phyloP scores from a whole-genome alignment of 2,329 filamentous ascomycete genomes.

The Fusarium sp. region DNA sequence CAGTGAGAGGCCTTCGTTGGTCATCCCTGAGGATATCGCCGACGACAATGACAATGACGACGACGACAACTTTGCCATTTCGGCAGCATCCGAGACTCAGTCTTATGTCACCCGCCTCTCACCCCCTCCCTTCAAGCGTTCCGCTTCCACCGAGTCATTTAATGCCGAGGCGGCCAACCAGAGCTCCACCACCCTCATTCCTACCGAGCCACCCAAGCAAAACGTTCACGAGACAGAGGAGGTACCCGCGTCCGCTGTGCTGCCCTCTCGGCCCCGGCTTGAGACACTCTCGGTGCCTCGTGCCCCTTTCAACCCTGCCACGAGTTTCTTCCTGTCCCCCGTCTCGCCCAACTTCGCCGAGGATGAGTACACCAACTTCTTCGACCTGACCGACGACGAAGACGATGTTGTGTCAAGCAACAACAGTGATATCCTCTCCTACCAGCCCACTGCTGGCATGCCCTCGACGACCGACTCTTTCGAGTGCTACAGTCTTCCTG shows the following conservation, averaged over 20 bases:
- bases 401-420: conserved; percentile 53
- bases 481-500: conserved; percentile 62
- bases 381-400: conserved; percentile 60
- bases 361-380: conserved; percentile 59
- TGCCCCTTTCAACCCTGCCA: conserved; percentile 46
- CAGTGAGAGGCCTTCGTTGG: conserved; percentile 47
- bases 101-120: conserved; percentile 62
- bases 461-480: conserved; percentile 39
- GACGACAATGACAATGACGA: conserved; percentile 63
- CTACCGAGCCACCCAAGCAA: conserved; percentile 29
- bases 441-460: conserved; percentile 36
- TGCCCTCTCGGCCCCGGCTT: conserved; percentile 37
- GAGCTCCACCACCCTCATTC: conserved; percentile 42
- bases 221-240: conserved; percentile 18
- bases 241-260: conserved; percentile 34
- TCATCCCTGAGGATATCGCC: conserved; percentile 52
- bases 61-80: conserved; percentile 72
- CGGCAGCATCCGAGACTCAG: conserved; percentile 59
- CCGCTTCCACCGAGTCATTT: conserved; percentile 45
- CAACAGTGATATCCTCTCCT: conserved; percentile 51
- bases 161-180: conserved; percentile 37
- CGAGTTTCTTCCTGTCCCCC: conserved; percentile 48
- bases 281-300: conserved; percentile 41
- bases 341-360: conserved; percentile 54
- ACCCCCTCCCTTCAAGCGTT: conserved; percentile 63